Conservation (phyloP, 768 basidiomycete genomes). For the Galerina marginata region DNA sequence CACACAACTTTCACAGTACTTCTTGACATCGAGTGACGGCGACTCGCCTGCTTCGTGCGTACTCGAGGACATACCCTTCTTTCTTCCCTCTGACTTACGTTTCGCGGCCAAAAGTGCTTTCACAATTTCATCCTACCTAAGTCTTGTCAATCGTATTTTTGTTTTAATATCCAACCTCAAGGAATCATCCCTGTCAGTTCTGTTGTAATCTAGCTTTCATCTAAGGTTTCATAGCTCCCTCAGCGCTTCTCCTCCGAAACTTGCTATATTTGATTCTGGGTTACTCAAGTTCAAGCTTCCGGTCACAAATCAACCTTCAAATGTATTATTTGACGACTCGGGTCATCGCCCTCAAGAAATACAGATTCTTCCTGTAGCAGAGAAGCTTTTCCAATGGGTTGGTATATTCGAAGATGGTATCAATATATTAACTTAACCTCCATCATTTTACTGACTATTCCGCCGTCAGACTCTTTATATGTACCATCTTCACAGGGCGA, state of each 20-base stretch:
- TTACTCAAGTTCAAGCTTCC: constrained; percentile 58
- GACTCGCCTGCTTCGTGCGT: constrained; percentile 15
- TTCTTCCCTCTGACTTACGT: not conserved
- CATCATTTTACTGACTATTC: constrained; percentile 1
- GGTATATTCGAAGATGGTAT: constrained; percentile 51
- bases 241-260: constrained; percentile 12
- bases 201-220: constrained; percentile 8
- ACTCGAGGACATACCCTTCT: not conserved
- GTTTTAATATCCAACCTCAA: constrained; percentile 42
- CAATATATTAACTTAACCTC: not conserved
- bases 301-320: constrained; percentile 38
- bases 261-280: constrained; percentile 56
- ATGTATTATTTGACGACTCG: constrained; percentile 15
- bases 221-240: constrained; percentile 22
- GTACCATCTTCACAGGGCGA: constrained; percentile 33
- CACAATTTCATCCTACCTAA: constrained; percentile 56
- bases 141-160: constrained; percentile 52
- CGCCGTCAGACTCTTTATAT: constrained; percentile 16
- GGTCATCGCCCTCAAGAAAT: constrained; percentile 32
- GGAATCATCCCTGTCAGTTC: constrained; percentile 2
- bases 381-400: constrained; percentile 62
- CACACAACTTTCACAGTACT: constrained; percentile 64
- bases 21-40: constrained; percentile 27
- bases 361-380: constrained; percentile 43
- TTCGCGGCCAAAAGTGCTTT: constrained; percentile 7